Evolutionary conservation across 2,329 filamentous ascomycete species (phyloP), one percentile per base, ranked within the genome.

Genomic region (Fusarium dimerum): DNA sequence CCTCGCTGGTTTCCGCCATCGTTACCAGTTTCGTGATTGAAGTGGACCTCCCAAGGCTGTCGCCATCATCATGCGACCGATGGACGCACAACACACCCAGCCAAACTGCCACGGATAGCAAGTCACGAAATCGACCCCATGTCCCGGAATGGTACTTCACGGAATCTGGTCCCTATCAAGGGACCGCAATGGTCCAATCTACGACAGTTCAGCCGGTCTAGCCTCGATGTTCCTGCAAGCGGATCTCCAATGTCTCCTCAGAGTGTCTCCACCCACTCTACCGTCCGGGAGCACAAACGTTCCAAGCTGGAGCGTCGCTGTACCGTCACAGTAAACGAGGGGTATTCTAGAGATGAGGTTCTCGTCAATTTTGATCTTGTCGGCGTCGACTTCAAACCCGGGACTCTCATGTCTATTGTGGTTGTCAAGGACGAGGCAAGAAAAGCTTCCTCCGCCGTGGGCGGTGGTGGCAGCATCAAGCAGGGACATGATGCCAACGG

Each of bases 331-430:
- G 78, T 85, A 61, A 89, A 92, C 68, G 90, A 95, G 60, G 84
- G 82, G 40, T 88, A 92, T 64, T 86, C 87, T 9, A 82, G 81
- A 51, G 89, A 95, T 64, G 90, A 93, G 62, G 86, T 94, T 42
- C 78, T 94, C 18, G 80, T 95, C 65, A 94, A 93, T 67, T 78
- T 87, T 52, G 85, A 89, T 50, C 79, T 86, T 15, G 83, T 93
- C 53, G 82, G 84, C 48, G 76, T 79, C 42, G 79, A 82, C 43
- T 78, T 90, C 56, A 80, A 81, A 51, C 76, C 84, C 1, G 89
- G 88, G 26, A 82, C 83, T 56, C 75, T 95, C 50, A 85, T 94
- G 72, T 87, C 90, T 62, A 86, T 95, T 44, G 77, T 87, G 18
- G 79, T 85, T 6, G 66, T 86, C 45, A 83, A 79, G 59, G 68